Evolutionary conservation across 495 filamentous ascomycete genomes (phyloP).

Genomic region (Recurvomyces mirabilis): DNA sequence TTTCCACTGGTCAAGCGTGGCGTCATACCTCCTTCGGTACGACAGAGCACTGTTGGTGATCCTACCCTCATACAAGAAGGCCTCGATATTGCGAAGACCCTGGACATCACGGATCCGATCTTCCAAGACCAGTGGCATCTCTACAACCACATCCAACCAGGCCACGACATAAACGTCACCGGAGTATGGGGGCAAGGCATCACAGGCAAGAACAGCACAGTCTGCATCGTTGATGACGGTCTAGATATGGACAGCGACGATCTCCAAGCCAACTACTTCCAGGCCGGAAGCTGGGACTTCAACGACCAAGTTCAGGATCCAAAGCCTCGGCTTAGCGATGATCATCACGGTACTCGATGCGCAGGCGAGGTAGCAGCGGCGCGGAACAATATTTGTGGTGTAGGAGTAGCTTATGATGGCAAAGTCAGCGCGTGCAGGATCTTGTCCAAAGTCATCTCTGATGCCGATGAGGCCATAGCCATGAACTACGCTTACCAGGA

Average conservation of each 20-base stretch:
- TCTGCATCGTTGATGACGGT: constrained; percentile 92
- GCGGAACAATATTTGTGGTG: constrained; percentile 85
- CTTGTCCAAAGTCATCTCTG: constrained; percentile 75
- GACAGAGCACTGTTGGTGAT: constrained; percentile 13
- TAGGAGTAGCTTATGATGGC: constrained; percentile 88
- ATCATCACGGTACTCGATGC: constrained; percentile 85
- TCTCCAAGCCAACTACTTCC: constrained; percentile 82
- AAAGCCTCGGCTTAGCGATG: constrained; percentile 65
- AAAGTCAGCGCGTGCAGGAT: constrained; percentile 86
- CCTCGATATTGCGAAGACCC: constrained; percentile 45
- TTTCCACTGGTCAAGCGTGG: constrained; percentile 56
- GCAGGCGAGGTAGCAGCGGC: constrained; percentile 88
- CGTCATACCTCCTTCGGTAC: constrained; percentile 37
- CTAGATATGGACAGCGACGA: constrained; percentile 96
- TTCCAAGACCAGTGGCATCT: constrained; percentile 95
- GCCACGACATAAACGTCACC: constrained; percentile 91
- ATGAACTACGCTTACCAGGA: constrained; percentile 85
- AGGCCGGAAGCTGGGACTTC: constrained; percentile 86
- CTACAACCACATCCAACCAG: constrained; percentile 65
- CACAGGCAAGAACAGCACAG: constrained; percentile 77
- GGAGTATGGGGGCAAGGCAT: constrained; percentile 85
- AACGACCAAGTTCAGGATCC: constrained; percentile 75
- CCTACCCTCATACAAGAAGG: constrained; percentile 44
- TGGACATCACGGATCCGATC: constrained; percentile 78
- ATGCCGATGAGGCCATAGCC: constrained; percentile 81